These are phyloP conservation scores for Paxillus rubicundulus DNA, from an alignment of 768 basidiomycete species.

Conservation along the genomic window DNA sequence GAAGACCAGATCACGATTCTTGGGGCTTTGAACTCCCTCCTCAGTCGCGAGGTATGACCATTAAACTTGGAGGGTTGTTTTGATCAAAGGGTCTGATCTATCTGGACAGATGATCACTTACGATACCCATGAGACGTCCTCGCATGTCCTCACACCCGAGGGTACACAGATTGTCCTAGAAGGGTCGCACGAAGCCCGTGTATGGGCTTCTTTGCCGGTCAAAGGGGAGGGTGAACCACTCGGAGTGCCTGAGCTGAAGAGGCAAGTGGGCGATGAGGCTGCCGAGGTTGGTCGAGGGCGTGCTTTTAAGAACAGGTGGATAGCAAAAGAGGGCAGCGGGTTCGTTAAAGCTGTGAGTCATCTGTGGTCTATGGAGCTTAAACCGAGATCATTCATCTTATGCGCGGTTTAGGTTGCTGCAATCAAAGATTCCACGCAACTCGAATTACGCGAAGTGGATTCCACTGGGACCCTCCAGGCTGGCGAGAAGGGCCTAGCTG, in stretches of 20 bases:
- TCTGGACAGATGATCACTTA: conserved; percentile 74
- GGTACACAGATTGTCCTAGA: conserved; percentile 72
- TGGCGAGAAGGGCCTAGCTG: conserved; percentile 81
- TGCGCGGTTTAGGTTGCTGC: conserved; percentile 46
- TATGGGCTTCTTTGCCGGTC: conserved; percentile 79
- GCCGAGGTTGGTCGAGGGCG: conserved; percentile 92
- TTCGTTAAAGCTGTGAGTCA: conserved; percentile 79
- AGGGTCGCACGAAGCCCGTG: conserved; percentile 94
- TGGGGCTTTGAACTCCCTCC: conserved; percentile 88
- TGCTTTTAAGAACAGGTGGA: conserved; percentile 98
- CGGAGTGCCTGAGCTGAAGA: conserved; percentile 65
- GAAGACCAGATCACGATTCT: conserved; percentile 84
- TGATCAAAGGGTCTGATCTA: conserved; percentile 11
- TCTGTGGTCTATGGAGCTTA: not conserved
- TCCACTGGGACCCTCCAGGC: conserved; percentile 66
- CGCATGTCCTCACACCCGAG: conserved; percentile 78
- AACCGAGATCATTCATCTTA: conserved; percentile 4
- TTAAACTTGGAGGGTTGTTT: conserved; percentile 2
- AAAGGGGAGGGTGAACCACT: conserved; percentile 71
- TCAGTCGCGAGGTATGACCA: conserved; percentile 72
- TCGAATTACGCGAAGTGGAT: conserved; percentile 71
- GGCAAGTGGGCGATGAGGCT: conserved; percentile 77
- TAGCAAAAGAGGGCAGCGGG: conserved; percentile 83
- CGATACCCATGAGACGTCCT: conserved; percentile 70
- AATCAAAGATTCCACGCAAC: conserved; percentile 73